phyloP scores from a whole-genome alignment of 2,329 filamentous ascomycete species.

The Cercospora citrullina region DNA sequence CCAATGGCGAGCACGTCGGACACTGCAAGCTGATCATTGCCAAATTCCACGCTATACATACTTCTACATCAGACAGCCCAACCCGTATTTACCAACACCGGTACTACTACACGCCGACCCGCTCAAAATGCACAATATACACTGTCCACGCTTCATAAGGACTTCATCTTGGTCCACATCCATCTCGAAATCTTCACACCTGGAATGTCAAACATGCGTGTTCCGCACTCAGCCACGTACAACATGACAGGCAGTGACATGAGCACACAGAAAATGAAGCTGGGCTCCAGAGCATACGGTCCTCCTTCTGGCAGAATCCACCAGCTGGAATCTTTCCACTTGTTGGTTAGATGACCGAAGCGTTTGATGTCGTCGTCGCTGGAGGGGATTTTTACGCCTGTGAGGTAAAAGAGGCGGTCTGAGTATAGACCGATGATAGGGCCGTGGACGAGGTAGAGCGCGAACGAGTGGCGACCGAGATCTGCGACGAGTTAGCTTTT shows the following conservation, averaged over 20 bases:
- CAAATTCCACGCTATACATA: background rate
- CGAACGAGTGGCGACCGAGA: slow-evolving; percentile 62
- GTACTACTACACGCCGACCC: slow-evolving; percentile 9
- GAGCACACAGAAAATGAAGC: slow-evolving; percentile 30
- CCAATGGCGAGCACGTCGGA: background rate
- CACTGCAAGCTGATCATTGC: background rate
- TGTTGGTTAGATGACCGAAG: slow-evolving; percentile 26
- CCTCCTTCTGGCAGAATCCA: slow-evolving; percentile 33
- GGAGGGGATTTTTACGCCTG: slow-evolving; percentile 29
- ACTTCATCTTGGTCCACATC: slow-evolving; percentile 27
- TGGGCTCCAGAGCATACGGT: slow-evolving; percentile 29
- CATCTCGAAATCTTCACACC: slow-evolving; percentile 28
- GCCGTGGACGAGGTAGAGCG: slow-evolving; percentile 65
- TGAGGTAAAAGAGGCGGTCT: slow-evolving; percentile 43
- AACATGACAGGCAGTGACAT: slow-evolving; percentile 31
- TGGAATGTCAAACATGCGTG: slow-evolving; percentile 31
- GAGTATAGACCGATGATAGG: slow-evolving; percentile 60
- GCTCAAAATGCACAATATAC: slow-evolving; percentile 3
- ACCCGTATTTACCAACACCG: slow-evolving; percentile 1
- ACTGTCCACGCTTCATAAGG: slow-evolving; percentile 6
- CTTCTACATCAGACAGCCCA: background rate
- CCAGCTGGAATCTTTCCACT: slow-evolving; percentile 29
- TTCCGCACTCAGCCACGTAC: slow-evolving; percentile 33
- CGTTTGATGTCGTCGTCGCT: slow-evolving; percentile 22
- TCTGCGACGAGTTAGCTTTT: slow-evolving; percentile 35